Percentiles rank a stretch among this genome's conserved stretches.
These are phyloP conservation scores for Quercus suber DNA, from an alignment of 306 rosid species.

Conservation along the genomic window DNA sequence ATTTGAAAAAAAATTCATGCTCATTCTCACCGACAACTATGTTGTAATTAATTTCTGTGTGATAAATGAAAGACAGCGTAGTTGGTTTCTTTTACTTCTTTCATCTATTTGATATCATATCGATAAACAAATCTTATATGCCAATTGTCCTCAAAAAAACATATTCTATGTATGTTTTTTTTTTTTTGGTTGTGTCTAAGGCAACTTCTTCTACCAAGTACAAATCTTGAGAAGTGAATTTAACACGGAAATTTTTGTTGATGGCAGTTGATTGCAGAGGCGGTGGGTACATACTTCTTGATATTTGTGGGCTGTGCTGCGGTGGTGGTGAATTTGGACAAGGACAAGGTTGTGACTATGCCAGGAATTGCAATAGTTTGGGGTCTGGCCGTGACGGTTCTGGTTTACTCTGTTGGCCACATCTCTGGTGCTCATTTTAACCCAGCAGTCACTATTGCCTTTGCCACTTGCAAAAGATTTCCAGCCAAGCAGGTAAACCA, in stretches of 20 bases:
- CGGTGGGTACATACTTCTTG: slow-evolving; percentile 74
- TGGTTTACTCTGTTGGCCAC: slow-evolving; percentile 75
- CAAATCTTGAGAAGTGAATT: background rate
- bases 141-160: no score
- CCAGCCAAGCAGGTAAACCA: slow-evolving; percentile 60
- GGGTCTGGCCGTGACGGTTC: slow-evolving; percentile 66
- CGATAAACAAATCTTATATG: no score
- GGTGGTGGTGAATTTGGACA: slow-evolving; percentile 49
- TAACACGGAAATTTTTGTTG: background rate
- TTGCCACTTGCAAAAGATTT: slow-evolving; percentile 58
- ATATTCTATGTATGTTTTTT: background rate
- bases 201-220: background rate
- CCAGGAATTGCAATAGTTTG: slow-evolving; percentile 69
- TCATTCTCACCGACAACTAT: no score
- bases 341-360: slow-evolving; percentile 37
- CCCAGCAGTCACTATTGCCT: slow-evolving; percentile 89
- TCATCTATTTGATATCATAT: no score
- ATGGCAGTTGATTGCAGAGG: slow-evolving; percentile 69
- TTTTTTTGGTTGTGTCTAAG: background rate
- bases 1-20: no score
- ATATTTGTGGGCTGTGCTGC: slow-evolving; percentile 76
- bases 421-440: slow-evolving; percentile 90
- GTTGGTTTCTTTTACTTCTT: no score
- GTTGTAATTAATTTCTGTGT: no score
- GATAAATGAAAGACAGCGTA: no score